Conservation (phyloP, 2,329 filamentous ascomycete species). For the Dactylonectria estremocensis region DNA sequence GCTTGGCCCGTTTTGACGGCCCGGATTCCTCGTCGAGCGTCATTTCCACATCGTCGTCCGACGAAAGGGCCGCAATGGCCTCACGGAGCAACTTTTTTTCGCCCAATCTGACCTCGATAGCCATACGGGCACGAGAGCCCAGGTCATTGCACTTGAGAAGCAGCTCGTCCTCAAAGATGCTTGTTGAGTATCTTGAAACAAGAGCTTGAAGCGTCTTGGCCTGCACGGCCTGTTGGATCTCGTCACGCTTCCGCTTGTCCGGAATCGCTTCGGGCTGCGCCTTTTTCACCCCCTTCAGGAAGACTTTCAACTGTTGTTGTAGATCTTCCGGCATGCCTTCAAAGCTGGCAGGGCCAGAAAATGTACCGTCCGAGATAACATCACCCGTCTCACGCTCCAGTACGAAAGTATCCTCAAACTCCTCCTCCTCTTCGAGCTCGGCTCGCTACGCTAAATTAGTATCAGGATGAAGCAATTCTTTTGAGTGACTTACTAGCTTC, state of each 20-base stretch:
- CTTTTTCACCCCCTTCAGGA: slow-evolving; percentile 67
- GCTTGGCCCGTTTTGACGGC: slow-evolving; percentile 51
- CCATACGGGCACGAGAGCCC: slow-evolving; percentile 68
- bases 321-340: slow-evolving; percentile 65
- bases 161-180: slow-evolving; percentile 57
- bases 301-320: slow-evolving; percentile 64
- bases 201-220: slow-evolving; percentile 56
- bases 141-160: slow-evolving; percentile 52
- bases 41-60: slow-evolving; percentile 45
- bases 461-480: background rate
- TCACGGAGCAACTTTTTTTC: slow-evolving; percentile 79
- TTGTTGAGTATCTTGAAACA: slow-evolving; percentile 60
- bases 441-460: slow-evolving; percentile 54
- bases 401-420: slow-evolving; percentile 83
- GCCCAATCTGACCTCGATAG: slow-evolving; percentile 76
- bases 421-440: slow-evolving; percentile 73
- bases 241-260: slow-evolving; percentile 66
- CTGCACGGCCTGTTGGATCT: slow-evolving; percentile 60
- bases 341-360: slow-evolving; percentile 56
- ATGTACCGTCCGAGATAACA: slow-evolving; percentile 64
- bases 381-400: slow-evolving; percentile 71
- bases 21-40: slow-evolving; percentile 44
- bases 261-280: slow-evolving; percentile 58
- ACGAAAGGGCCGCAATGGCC: slow-evolving; percentile 58
- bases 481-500: slow-evolving; percentile 56